Percentiles rank a stretch among this genome's conserved stretches.
Conservation (phyloP, 768 basidiomycete genomes). For the Calvatia gigantea region DNA sequence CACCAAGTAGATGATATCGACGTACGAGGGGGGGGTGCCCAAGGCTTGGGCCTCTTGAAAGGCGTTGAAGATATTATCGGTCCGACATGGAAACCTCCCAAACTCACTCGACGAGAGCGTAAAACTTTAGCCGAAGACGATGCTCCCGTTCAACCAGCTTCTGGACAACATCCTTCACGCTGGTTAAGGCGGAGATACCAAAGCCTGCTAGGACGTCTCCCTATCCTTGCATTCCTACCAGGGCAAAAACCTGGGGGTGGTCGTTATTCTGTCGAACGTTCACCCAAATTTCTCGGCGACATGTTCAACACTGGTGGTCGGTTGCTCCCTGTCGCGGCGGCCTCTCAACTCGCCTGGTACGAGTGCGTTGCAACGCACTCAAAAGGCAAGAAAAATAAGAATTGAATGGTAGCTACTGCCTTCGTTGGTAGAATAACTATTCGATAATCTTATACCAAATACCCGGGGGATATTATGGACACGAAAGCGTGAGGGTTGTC, state of each 20-base stretch:
- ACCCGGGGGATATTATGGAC: not conserved
- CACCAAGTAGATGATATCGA: conserved; percentile 10
- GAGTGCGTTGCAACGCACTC: conserved; percentile 6
- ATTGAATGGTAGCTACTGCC: conserved; percentile 3
- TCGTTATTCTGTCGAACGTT: conserved; percentile 28
- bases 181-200: conserved; percentile 57
- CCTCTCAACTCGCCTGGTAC: conserved; percentile 33
- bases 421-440: too few relatives aligned
- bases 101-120: conserved; percentile 33
- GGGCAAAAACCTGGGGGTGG: conserved; percentile 10
- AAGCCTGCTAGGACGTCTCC: conserved; percentile 55
- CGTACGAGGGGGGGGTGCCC: conserved; percentile 12
- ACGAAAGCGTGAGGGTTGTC: too few relatives aligned
- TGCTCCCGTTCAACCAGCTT: not conserved
- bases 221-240: conserved; percentile 42
- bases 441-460: not conserved
- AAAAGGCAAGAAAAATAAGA: not conserved
- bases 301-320: conserved; percentile 20
- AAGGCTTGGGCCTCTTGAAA: conserved; percentile 34
- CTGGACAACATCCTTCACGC: conserved; percentile 32
- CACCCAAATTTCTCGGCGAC: conserved; percentile 25
- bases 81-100: conserved; percentile 20
- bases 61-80: conserved; percentile 46
- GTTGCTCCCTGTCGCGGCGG: conserved; percentile 25
- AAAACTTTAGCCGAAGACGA: not conserved